Conservation (phyloP, 2,329 filamentous ascomycete genomes). For the Gnomoniopsis sp. region DNA sequence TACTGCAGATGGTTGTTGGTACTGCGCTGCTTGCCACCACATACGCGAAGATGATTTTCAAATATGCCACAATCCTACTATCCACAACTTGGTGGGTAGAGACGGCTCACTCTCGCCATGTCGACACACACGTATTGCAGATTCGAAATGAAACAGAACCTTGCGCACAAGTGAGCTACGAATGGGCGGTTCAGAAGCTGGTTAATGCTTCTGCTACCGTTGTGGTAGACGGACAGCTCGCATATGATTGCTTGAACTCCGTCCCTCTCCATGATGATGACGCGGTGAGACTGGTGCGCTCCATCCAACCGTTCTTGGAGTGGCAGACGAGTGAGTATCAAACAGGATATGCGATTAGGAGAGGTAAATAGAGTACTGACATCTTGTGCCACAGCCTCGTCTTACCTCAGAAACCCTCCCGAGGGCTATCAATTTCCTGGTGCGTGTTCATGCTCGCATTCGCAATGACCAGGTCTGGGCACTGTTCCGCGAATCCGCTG, state of each 20-base stretch:
- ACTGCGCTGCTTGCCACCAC: background rate
- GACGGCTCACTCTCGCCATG: background rate
- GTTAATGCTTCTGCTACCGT: conserved; percentile 1
- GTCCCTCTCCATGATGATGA: conserved; percentile 7
- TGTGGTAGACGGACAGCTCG: conserved; percentile 7
- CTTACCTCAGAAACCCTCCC: conserved; percentile 2
- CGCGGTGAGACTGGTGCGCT: conserved; percentile 4
- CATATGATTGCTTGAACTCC: conserved; percentile 12
- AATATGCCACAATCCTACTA: background rate
- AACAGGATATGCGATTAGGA: background rate
- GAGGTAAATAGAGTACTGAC: background rate
- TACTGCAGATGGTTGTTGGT: background rate
- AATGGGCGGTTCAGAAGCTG: conserved; percentile 8
- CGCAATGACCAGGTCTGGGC: background rate
- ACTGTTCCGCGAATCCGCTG: background rate
- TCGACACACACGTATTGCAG: background rate
- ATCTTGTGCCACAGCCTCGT: background rate
- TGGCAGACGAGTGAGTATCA: conserved; percentile 10
- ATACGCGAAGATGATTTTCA: background rate
- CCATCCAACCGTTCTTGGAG: conserved; percentile 2
- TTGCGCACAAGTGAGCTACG: conserved; percentile 4
- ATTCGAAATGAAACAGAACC: conserved; percentile 4
- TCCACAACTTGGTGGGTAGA: background rate
- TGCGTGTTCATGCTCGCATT: background rate
- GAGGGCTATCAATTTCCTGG: conserved; percentile 3